Evolutionary conservation across 2,329 filamentous ascomycete species (phyloP).

Genomic region (Epichloe coenophiala): DNA sequence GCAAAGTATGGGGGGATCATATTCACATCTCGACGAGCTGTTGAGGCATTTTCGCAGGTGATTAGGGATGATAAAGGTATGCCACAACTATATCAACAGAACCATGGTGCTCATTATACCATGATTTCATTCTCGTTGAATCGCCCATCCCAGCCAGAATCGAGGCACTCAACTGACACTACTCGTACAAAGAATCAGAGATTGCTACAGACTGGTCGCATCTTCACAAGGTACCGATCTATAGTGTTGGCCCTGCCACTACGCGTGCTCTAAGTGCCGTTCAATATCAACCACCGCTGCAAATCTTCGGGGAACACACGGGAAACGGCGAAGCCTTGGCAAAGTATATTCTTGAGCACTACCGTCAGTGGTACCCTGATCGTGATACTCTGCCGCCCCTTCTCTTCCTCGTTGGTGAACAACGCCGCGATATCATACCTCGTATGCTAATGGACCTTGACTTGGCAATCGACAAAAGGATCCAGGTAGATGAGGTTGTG

Average conservation of each 20-base stretch:
- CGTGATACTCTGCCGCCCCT: conserved; percentile 43
- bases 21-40: conserved; percentile 73
- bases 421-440: conserved; percentile 80
- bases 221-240: conserved; percentile 47
- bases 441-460: conserved; percentile 52
- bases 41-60: conserved; percentile 59
- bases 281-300: conserved; percentile 32
- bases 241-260: conserved; percentile 72
- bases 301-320: conserved; percentile 65
- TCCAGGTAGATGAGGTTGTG: conserved; percentile 63
- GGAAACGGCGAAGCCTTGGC: conserved; percentile 77
- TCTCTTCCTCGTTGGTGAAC: conserved; percentile 82
- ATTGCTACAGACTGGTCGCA: conserved; percentile 24
- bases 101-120: not conserved
- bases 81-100: not conserved
- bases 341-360: conserved; percentile 65
- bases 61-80: conserved; percentile 38
- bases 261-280: conserved; percentile 56
- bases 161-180: not conserved
- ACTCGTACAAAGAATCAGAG: not conserved
- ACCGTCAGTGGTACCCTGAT: conserved; percentile 39
- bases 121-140: not conserved
- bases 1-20: conserved; percentile 56
- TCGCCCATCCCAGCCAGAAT: not conserved
- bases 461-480: conserved; percentile 35